Conservation (phyloP, 768 basidiomycete species). For the Phylloporus sp. region DNA sequence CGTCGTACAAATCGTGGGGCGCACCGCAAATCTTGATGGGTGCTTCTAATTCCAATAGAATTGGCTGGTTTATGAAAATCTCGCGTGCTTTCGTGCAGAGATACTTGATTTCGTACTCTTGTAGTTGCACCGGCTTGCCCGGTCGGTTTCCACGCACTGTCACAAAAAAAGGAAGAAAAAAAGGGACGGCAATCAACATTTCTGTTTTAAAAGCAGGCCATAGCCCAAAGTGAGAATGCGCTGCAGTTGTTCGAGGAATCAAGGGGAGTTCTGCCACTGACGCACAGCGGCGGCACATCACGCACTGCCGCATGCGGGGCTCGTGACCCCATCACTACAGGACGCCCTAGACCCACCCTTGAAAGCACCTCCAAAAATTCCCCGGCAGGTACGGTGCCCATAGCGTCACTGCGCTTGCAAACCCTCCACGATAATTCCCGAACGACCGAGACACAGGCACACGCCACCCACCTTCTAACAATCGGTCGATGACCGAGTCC, state of each 20-base stretch:
- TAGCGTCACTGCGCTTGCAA: not conserved
- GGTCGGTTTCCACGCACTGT: constrained; percentile 97
- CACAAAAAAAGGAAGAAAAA: constrained; percentile 21
- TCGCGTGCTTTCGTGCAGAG: constrained; percentile 98
- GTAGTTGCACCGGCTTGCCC: constrained; percentile 95
- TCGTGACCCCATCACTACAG: not conserved
- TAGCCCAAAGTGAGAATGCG: not conserved
- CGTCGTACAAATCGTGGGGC: constrained; percentile 24
- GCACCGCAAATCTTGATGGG: constrained; percentile 99
- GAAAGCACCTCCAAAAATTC: not conserved
- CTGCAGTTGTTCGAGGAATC: not conserved
- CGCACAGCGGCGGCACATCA: not conserved
- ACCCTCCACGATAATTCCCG: constrained; percentile 4
- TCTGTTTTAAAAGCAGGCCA: constrained; percentile 1
- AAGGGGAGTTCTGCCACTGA: constrained; percentile 7
- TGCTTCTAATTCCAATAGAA: constrained; percentile 94
- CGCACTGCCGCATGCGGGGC: constrained; percentile 18
- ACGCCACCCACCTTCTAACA: constrained; percentile 84
- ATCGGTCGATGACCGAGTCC: constrained; percentile 97
- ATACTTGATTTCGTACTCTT: constrained; percentile 99
- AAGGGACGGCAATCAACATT: constrained; percentile 13
- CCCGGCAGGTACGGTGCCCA: constrained; percentile 1
- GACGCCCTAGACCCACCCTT: constrained; percentile 11
- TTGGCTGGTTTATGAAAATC: constrained; percentile 99
- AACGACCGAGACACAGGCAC: constrained; percentile 22